Conservation (phyloP, 2,329 filamentous ascomycete species). For the Colletotrichum orchidophilum region DNA sequence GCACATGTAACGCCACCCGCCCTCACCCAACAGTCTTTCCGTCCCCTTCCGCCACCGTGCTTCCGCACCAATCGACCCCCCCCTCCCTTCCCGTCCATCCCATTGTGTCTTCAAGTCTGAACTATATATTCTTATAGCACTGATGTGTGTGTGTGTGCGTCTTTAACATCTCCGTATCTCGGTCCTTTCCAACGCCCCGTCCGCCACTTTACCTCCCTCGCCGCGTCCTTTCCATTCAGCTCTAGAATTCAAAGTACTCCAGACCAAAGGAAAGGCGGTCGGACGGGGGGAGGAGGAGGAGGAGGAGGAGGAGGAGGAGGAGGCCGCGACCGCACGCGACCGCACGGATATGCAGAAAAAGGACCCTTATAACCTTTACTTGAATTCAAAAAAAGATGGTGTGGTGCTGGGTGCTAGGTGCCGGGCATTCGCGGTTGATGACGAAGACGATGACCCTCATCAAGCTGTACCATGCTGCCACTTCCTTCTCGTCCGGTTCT, state of each 20-base stretch:
- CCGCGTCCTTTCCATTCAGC: background rate
- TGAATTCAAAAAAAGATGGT: background rate
- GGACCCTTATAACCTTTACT: background rate
- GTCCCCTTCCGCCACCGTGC: background rate
- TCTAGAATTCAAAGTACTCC: background rate
- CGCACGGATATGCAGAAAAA: background rate
- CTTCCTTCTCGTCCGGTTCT: background rate
- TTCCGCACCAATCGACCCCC: background rate
- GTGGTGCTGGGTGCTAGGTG: background rate
- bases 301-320: background rate
- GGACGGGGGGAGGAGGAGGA: background rate
- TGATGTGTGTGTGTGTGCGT: background rate
- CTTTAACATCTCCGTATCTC: background rate
- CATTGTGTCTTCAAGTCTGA: background rate
- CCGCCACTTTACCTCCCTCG: background rate
- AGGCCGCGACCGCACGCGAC: background rate
- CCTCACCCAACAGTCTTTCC: background rate
- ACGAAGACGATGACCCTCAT: background rate
- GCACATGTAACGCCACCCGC: background rate
- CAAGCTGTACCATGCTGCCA: background rate
- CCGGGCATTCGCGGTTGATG: background rate
- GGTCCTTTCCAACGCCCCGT: background rate
- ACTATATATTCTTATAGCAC: background rate
- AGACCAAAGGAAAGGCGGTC: background rate
- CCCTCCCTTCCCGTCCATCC: background rate